A percentile compares a stretch with the other conserved stretches of the same genome.
Evolutionary conservation across 139 green algal species (phyloP).

Genomic region (Chlorella sp.): DNA sequence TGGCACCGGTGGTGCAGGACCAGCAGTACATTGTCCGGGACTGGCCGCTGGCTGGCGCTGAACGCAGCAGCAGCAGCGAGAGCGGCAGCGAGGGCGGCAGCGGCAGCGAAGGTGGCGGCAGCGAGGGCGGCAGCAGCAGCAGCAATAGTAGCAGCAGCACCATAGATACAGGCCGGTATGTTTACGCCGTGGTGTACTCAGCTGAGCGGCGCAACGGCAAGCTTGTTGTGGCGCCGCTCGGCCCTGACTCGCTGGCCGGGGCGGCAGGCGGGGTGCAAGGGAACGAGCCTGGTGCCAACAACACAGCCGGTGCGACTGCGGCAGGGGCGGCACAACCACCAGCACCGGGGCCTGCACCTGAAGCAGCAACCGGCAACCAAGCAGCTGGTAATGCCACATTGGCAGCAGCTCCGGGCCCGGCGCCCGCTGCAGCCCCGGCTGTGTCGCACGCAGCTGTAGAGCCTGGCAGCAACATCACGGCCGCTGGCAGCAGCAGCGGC

Average conservation of each 20-base stretch:
- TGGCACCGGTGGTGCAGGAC: conserved; percentile 9
- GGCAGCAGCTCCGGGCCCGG: background rate
- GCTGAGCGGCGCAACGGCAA: conserved; percentile 8
- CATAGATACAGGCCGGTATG: no score
- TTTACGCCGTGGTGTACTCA: conserved; percentile 15
- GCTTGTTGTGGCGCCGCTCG: conserved; percentile 13
- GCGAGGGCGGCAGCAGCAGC: background rate
- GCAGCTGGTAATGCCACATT: background rate
- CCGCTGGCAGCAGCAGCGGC: background rate
- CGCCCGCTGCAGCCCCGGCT: background rate
- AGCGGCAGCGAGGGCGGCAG: background rate
- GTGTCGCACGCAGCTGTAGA: no score
- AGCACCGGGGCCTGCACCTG: background rate
- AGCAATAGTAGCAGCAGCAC: no score
- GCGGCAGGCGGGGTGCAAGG: background rate
- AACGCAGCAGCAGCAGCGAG: background rate
- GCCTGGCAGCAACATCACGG: no score
- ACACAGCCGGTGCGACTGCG: no score
- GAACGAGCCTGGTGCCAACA: no score
- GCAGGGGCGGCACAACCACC: background rate
- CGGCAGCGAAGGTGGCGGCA: background rate
- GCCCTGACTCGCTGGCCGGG: background rate
- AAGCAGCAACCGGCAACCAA: background rate
- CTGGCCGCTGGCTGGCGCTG: background rate
- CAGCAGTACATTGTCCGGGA: background rate